Percentiles rank a stretch among this genome's conserved stretches.
phyloP scores from a whole-genome alignment of 345 rosid species.

The Syzygium oleosum region DNA sequence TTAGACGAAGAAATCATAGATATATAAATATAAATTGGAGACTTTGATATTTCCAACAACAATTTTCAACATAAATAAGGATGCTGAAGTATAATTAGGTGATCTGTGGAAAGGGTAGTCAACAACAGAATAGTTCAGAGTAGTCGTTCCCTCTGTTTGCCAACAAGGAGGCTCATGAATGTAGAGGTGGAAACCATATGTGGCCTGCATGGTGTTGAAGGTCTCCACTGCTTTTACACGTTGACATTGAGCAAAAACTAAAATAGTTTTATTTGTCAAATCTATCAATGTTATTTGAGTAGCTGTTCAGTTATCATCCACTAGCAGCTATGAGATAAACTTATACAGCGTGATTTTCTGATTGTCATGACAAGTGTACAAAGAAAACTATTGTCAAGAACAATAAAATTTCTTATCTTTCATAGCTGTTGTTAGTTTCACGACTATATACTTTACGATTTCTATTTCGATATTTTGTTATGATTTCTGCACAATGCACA shows the following conservation, averaged over 20 bases:
- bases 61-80: neutral
- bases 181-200: neutral
- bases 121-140: neutral
- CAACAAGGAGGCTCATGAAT: neutral
- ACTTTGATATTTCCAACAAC: neutral
- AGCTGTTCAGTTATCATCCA: neutral
- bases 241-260: neutral
- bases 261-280: neutral
- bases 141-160: neutral
- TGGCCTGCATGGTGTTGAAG: neutral
- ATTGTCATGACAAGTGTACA: neutral
- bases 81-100: neutral
- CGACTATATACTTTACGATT: neutral
- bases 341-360: neutral
- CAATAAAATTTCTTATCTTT: neutral
- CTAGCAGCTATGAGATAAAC: neutral
- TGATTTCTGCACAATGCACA: neutral
- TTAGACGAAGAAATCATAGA: neutral
- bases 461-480: neutral
- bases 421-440: neutral
- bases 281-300: neutral
- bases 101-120: neutral
- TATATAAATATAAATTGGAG: neutral
- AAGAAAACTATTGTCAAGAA: neutral
- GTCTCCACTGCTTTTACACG: neutral